Percentiles rank a stretch among this genome's conserved stretches.
These are phyloP conservation scores for Phaseolus lunatus DNA, from an alignment of 306 rosid genomes.

Conservation along the genomic window DNA sequence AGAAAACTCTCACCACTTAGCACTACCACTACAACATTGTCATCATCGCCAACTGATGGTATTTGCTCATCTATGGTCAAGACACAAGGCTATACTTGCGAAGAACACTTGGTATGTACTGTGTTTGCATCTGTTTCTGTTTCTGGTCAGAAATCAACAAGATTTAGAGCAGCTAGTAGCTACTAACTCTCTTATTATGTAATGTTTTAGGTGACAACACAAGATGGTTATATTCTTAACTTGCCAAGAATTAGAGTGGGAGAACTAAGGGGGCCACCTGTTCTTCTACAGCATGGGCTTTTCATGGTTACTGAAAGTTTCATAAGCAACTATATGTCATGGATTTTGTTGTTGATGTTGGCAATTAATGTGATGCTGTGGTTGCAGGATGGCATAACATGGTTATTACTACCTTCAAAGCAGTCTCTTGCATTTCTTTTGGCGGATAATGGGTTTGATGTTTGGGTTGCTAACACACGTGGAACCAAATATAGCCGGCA, in stretches of 20 bases:
- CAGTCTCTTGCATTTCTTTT: constrained; percentile 70
- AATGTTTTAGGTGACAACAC: constrained; percentile 66
- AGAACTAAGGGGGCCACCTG: constrained; percentile 56
- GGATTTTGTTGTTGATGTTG: constrained; percentile 40
- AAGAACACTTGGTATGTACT: constrained; percentile 70
- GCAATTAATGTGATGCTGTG: constrained; percentile 38
- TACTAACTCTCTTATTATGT: neutral
- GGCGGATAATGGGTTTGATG: constrained; percentile 80
- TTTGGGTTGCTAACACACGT: constrained; percentile 81
- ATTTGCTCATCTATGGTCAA: constrained; percentile 68
- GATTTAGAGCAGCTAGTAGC: constrained; percentile 15
- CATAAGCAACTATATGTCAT: neutral
- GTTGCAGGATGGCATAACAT: constrained; percentile 74
- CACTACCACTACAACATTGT: constrained; percentile 19
- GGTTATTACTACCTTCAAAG: constrained; percentile 78
- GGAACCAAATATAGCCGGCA: constrained; percentile 77
- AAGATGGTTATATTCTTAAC: constrained; percentile 76
- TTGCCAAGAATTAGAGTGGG: constrained; percentile 71
- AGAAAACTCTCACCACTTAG: constrained; percentile 23
- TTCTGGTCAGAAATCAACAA: constrained; percentile 30
- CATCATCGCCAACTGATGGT: constrained; percentile 52
- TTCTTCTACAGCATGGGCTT: constrained; percentile 79
- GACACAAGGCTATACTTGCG: constrained; percentile 66
- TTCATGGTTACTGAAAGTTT: constrained; percentile 59
- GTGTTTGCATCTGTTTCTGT: constrained; percentile 28